Evolutionary conservation across 805 yeast species (phyloP), one percentile per base, ranked within the genome.

Genomic region (Ogataea polymorpha): DNA sequence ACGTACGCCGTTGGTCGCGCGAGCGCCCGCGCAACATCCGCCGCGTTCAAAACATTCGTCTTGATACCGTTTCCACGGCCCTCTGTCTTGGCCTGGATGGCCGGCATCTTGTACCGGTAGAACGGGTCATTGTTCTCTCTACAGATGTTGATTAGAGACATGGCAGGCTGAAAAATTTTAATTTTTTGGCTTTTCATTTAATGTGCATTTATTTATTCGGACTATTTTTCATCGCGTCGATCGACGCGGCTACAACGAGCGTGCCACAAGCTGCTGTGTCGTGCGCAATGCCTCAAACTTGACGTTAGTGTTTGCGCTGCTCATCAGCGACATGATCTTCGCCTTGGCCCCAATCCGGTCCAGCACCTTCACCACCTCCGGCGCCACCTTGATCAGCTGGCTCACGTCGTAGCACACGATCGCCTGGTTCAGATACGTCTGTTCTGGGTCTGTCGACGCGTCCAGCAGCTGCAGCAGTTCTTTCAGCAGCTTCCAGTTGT

Each of bases 41-140:
- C 71, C 41, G 88, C 80, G 68, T 93, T 93, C 53, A 88, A 79
- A 42, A 93, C 82, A 41, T 91, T 95, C 17, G 99, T 93, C 66
- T 89, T 90, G 70, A 93, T 93, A 81, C 99, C 99, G 71, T 93
- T 93, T 72, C 99, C 99, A 65, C 96, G 80, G 67, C 99, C 99
- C 72, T 93, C 98, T 52, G 87, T 87, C 76, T 93, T 93, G 54
- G 96, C 86, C 70, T 86, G 95, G 68, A 93, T 83, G 31, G 95
- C 85, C 62, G 99, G 99, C 99, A 93, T 93, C 74, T 93, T 93
- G 70, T 93, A 93, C 74, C 99, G 96, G 80, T 93, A 93, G 67
- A 93, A 93, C 32, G 97, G 97, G 72, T 93, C 99, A 59, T 85
- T 81, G 74, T 91, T 93, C 61, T 89, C 96, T 74, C 99, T 89